A percentile compares a stretch with the other conserved stretches of the same genome.
Evolutionary conservation across 2,329 filamentous ascomycete species (phyloP).

Genomic region (Nemania bipapillata): DNA sequence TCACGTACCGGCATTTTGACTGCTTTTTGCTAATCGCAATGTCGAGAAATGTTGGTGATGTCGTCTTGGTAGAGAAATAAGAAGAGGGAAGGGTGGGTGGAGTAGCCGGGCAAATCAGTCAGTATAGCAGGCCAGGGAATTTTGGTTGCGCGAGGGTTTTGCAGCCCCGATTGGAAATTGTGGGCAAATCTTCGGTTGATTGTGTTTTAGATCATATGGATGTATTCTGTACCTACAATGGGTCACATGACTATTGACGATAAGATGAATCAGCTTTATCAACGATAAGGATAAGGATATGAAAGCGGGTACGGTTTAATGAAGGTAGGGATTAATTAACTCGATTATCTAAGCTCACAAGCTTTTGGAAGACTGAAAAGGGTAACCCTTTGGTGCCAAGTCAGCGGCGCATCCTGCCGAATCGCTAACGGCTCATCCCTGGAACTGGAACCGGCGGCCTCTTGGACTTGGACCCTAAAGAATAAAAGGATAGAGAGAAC

Average conservation of each 20-base stretch:
- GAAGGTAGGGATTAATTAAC: neutral
- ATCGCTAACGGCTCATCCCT: conserved; percentile 25
- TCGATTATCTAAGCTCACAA: neutral
- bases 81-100: conserved; percentile 41
- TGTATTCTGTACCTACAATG: neutral
- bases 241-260: conserved; percentile 14
- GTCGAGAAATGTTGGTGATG: conserved; percentile 52
- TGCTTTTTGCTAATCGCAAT: conserved; percentile 53
- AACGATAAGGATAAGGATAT: neutral
- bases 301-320: neutral
- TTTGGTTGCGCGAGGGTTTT: conserved; percentile 51
- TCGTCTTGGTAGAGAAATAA: conserved; percentile 38
- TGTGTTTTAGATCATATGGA: neutral
- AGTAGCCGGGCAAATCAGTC: conserved; percentile 43
- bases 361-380: neutral
- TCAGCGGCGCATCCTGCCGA: conserved; percentile 27
- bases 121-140: conserved; percentile 41
- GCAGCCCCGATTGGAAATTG: conserved; percentile 48
- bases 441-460: conserved; percentile 38
- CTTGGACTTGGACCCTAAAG: conserved; percentile 23
- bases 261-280: neutral
- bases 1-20: conserved; percentile 58
- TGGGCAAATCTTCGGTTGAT: conserved; percentile 45
- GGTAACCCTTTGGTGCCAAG: conserved; percentile 39
- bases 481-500: conserved; percentile 7